These are phyloP conservation scores for Fistulinella prunicolor DNA, from an alignment of 768 basidiomycete genomes.

Conservation along the genomic window DNA sequence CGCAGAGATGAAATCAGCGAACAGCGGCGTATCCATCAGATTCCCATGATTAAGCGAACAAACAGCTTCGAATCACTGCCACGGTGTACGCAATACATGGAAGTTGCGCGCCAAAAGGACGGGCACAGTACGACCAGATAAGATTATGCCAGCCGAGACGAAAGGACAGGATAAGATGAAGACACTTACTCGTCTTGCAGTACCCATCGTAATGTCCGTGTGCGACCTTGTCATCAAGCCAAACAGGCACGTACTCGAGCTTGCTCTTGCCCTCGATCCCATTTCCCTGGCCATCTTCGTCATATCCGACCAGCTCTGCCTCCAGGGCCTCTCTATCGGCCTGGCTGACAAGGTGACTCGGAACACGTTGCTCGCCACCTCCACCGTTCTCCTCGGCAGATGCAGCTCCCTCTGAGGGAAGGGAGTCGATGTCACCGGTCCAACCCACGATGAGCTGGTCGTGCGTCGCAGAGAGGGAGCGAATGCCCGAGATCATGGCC, in stretches of 20 bases:
- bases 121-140: constrained; percentile 7
- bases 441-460: constrained; percentile 93
- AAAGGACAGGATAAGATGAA: background rate
- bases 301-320: constrained; percentile 58
- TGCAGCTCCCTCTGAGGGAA: constrained; percentile 30
- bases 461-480: constrained; percentile 76
- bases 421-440: constrained; percentile 80
- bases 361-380: constrained; percentile 37
- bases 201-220: constrained; percentile 97
- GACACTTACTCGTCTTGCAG: constrained; percentile 87
- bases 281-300: constrained; percentile 39
- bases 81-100: constrained; percentile 9
- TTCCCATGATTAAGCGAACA: constrained; percentile 1
- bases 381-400: constrained; percentile 26
- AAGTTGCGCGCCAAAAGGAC: constrained; percentile 1
- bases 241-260: constrained; percentile 83
- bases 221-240: constrained; percentile 85
- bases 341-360: constrained; percentile 49
- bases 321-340: constrained; percentile 68
- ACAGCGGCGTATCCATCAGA: background rate
- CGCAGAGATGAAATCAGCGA: constrained; percentile 8
- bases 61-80: background rate
- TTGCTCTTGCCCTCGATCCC: constrained; percentile 48
- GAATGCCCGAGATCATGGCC: constrained; percentile 93
- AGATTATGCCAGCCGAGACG: background rate